Evolutionary conservation across 2,329 filamentous ascomycete species (phyloP).

Genomic region (Talaromyces verruculosus): DNA sequence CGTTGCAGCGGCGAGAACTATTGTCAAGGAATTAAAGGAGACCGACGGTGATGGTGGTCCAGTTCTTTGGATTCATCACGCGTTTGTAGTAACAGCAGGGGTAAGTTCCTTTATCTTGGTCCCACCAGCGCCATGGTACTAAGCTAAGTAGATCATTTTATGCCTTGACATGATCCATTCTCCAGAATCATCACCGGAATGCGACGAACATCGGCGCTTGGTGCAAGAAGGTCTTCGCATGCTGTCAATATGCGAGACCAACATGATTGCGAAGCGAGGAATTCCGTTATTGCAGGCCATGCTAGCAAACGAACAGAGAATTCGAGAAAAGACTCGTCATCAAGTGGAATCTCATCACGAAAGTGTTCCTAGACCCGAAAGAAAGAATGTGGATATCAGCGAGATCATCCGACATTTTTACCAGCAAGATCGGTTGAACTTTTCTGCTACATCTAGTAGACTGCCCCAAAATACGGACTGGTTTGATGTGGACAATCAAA

Average conservation of each 20-base stretch:
- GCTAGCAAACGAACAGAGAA: constrained; percentile 14
- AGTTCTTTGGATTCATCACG: constrained; percentile 18
- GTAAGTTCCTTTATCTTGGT: not conserved
- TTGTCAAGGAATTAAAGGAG: constrained; percentile 25
- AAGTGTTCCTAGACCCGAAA: not conserved
- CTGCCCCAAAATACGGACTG: not conserved
- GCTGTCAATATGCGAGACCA: constrained; percentile 10
- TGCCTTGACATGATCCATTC: constrained; percentile 18
- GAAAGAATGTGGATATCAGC: constrained; percentile 2
- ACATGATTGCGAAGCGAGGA: constrained; percentile 19
- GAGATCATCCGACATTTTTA: constrained; percentile 18
- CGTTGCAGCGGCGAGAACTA: constrained; percentile 39
- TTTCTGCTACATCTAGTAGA: not conserved
- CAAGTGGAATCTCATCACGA: not conserved
- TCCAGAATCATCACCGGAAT: not conserved
- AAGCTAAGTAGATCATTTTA: constrained; percentile 14
- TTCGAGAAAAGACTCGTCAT: constrained; percentile 3
- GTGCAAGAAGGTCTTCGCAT: constrained; percentile 13
- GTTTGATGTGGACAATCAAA: not conserved
- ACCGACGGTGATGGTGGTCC: constrained; percentile 1
- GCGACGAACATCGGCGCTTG: constrained; percentile 14
- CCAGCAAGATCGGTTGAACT: constrained; percentile 1
- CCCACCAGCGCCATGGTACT: not conserved
- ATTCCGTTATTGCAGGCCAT: constrained; percentile 11
- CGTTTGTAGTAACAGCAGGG: constrained; percentile 17